Base-by-base conservation (phyloP, 2,329 filamentous ascomycete genomes). In the Madurella fahalii region DNA sequence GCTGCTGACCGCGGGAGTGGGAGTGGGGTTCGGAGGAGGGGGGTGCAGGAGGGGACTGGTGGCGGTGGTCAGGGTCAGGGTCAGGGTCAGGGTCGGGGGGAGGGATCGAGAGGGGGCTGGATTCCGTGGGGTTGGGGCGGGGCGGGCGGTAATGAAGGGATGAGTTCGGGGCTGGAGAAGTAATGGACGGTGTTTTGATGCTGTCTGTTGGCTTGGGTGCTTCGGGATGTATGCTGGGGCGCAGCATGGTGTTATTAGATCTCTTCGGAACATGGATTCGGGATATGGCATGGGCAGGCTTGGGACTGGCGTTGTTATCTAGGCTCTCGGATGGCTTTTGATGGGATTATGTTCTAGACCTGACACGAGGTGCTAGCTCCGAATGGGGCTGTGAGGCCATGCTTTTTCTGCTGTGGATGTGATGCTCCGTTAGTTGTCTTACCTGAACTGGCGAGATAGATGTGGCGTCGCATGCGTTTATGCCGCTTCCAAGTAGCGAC, bases 121-220 rank as follows among this genome's bases (percentile, higher is more conserved):
- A 70, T 78, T 68, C 71, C 77, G 2, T 81, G 77, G 76, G 72
- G 67, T 25, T 77, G 77, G 76, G 72, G 68, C 5, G 53, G 56
- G 48, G 25, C 52, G 53, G 49, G 59, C 48, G 40, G 58, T 39
- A 58, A 53, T 32, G 59, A 59, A 37, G 68, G 66, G 46, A 64
- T 63, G 56, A 76, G 70, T 60, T 72, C 75, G 9, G 71, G 71
- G n/a, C 66, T 69, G 50, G 71, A 75, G 53, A 63, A 64, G 55
- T 68, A 25, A 13, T 17, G n/a, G 11, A 25, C 8, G 11, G 55
- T 50, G 7, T 18, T 17, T 15, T 37, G 31, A 42, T 37, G 39
- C 3, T 34, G 34, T 15, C 25, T 47, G 25, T 25, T 50, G 41
- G 16, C 37, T 50, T 45, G 3, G 44, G 31, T 42, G 9, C 4